phyloP scores from a whole-genome alignment of 805 yeast genomes.

The Sungouiella thailandica region DNA sequence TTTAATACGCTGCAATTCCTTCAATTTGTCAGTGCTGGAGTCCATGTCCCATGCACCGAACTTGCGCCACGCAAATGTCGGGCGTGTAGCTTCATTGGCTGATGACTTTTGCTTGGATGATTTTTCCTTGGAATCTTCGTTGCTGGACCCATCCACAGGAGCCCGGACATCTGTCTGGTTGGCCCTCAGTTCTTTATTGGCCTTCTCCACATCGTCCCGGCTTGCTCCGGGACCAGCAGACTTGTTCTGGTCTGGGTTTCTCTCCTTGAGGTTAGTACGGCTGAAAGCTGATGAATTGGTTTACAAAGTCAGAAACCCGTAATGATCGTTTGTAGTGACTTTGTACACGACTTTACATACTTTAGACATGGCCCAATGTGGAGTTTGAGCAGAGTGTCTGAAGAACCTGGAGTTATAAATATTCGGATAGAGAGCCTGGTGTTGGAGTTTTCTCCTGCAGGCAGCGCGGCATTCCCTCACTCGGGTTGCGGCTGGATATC shows the following conservation, averaged over 20 bases:
- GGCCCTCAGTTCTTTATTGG: slow-evolving; percentile 10
- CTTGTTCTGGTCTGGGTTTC: slow-evolving; percentile 3
- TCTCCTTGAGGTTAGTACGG: slow-evolving; percentile 9
- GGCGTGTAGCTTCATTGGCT: slow-evolving; percentile 1
- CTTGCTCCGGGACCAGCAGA: slow-evolving; percentile 13
- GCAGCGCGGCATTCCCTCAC: too few species aligned
- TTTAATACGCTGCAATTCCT: slow-evolving; percentile 22
- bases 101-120: slow-evolving; percentile 1
- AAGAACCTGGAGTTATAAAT: too few species aligned
- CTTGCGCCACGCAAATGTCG: slow-evolving; percentile 37
- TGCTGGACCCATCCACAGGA: slow-evolving; percentile 10
- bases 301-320: too few species aligned
- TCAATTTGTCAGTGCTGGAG: slow-evolving; percentile 19
- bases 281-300: too few species aligned
- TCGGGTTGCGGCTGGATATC: too few species aligned
- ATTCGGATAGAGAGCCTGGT: too few species aligned
- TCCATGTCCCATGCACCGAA: slow-evolving; percentile 35
- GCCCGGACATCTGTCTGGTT: slow-evolving; percentile 8
- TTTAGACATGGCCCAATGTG: too few species aligned
- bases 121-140: background rate
- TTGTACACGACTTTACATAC: too few species aligned
- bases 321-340: too few species aligned
- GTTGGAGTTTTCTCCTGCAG: too few species aligned
- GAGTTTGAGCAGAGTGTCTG: too few species aligned
- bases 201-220: slow-evolving; percentile 13